Base-by-base conservation (phyloP, 2,329 filamentous ascomycete species). In the Colletotrichum chrysophilum region DNA sequence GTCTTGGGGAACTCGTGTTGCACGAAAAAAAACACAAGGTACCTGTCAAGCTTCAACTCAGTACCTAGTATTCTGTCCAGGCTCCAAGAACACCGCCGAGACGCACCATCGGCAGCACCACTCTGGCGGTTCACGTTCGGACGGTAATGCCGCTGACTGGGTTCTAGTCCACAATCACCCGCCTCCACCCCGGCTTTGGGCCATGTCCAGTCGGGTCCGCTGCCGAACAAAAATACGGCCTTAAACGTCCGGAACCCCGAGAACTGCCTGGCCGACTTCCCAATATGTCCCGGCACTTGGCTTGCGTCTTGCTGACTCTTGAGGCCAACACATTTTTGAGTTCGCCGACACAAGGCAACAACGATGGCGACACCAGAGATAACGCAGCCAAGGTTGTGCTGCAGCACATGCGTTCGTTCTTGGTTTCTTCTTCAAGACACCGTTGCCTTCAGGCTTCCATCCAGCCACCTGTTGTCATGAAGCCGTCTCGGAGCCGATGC, bases 111-210 rank as follows among this genome's bases (percentile, higher is more conserved):
- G 43, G 43, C n/a, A 32, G 58, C 58, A 61, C 26, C 58, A 61
- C 28, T 61, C 28, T n/a, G n/a, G 58, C 30, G 58, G 58, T 61
- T 34, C 30, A 32, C 30, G 58, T 61, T 32, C 34, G 38, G 18
- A 34, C 13, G 43, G 26, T 32, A 48, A 34, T 30, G 43, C n/a
- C 48, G 43, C 60, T 55, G 52, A 28, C 66, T 65, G 30, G 61
- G 26, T 24, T 36, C 28, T 18, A 56, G 62, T 64, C 71, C 71
- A 71, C 71, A 74, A 43, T 71, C 71, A 28, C 71, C 71, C 58
- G 36, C 61, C 55, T 26, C 30, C 66, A 58, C 55, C 18, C 30
- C 48, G 36, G 30, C 32, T 28, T 18, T 16, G 28, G 56, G 7
- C 52, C 28, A 34, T n/a, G 21, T 32, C 72, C 30, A 60, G 55